Evolutionary conservation across 495 filamentous ascomycete species (phyloP), one percentile per base, ranked within the genome.

Genomic region (Talaromyces thailandensis): DNA sequence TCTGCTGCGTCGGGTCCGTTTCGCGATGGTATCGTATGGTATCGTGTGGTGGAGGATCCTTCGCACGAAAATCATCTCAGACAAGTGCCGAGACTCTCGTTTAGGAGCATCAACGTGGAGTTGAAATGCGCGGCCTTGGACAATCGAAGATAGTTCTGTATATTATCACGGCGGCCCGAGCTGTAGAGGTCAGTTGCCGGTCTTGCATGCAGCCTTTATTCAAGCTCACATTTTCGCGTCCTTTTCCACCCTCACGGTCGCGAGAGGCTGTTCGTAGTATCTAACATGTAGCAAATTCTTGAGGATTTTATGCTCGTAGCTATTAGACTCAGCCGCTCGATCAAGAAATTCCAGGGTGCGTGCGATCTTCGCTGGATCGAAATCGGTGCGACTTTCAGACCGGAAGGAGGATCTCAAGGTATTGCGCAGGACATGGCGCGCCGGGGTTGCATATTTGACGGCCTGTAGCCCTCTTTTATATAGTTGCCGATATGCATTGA

Each of bases 321-420:
- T 91, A 25, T 73, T 80, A 63, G 80, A 71, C 51, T 76, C 71
- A 8, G 87, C 79, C 6, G 94, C 94, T 28, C 82, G 80, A 37
- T 84, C 75, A 6, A 98, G 78, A 68, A 98, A 97, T 62, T 80
- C 78, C 18, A 95, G 62, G 0, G 94, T 98, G 58, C 90, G 89
- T 57, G 76, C 70, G 37, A 96, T 84, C 61, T 79, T 83, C 26
- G 77, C 71, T 45, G 73, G 67, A 65, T 91, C 77, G 65, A 88
- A 90, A 11, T 81, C 74, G 56, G 75, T 72, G 3, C 69, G 63
- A 5, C 71, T 64, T 45, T 76, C 73, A 29, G 80, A 80, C 43
- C 91, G 89, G 73, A 96, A 98, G 9, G 86, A 84, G 0, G 66
- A 71, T 52, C 90, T 86, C 37, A 98, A 67, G 63, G 81, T 82